Base-by-base conservation (phyloP, 2,329 filamentous ascomycete species). In the Knoxdaviesia proteae region DNA sequence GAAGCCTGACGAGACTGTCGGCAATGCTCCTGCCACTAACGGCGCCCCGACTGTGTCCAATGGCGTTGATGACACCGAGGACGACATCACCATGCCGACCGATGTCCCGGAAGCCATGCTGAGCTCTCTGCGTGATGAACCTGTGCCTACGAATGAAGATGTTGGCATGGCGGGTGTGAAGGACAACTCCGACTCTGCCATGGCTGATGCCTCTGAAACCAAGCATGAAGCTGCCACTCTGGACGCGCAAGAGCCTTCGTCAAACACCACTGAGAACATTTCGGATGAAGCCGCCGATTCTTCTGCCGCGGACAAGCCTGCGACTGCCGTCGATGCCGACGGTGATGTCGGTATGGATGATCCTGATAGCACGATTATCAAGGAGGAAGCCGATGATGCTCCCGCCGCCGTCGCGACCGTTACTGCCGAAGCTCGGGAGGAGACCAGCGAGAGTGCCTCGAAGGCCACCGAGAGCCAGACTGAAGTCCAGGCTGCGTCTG, bases 261-360 rank as follows among this genome's bases (percentile, higher is more conserved):
- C 20, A 20, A 20, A 20, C 20, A 20, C 20, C 20, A 20, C 20
- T 20, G 20, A 20, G 20, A 20, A 20, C 20, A 20, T 20, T 2
- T 20, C 20, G 20, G 20, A 20, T 20, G 20, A 20, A 20, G 20
- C 20, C 20, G 20, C 20, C 20, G 20, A 20, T 20, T 20, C 20
- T 2, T 20, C 20, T 20, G 20, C 20, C 20, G 20, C 20, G 2
- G 20, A 20, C 3, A 20, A 20, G 20, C 20, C 20, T 20, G 39
- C 31, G 39, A n/a, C 31, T 5, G 10, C 29, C 20, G 31, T 34
- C 10, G 39, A 40, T 40, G 33, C 43, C 34, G 5, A 47, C 54
- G 35, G 48, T 48, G 8, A 71, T 49, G 58, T 71, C 6, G 64
- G 67, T 7, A 71, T 71, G 67, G 57, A 55, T 3, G 64, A 63